Conservation (phyloP, 306 rosid genomes). For the Glycyrrhiza uralensis region DNA sequence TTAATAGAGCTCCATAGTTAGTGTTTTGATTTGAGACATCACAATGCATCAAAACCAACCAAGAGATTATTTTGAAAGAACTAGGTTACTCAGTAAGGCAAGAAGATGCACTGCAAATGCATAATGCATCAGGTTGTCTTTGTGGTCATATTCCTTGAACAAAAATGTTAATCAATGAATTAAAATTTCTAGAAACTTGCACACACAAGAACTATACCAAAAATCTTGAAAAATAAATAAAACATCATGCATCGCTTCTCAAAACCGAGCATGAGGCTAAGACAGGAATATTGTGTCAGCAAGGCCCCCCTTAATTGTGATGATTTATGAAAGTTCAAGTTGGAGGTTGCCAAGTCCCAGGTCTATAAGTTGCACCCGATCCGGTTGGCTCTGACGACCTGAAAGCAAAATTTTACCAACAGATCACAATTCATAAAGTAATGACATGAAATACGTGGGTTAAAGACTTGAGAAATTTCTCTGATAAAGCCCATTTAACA, state of each 20-base stretch:
- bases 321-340: constrained; percentile 39
- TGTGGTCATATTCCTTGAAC: neutral
- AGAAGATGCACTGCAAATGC: neutral
- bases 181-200: constrained; percentile 2
- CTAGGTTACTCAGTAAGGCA: neutral
- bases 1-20: no score
- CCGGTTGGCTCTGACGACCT: constrained; percentile 83
- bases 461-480: constrained; percentile 5
- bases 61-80: no score
- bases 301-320: neutral
- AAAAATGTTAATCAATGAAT: constrained; percentile 23
- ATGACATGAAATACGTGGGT: neutral
- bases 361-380: constrained; percentile 60
- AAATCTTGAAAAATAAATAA: constrained; percentile 19
- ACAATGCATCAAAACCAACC: no score
- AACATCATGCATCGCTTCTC: neutral
- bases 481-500: neutral
- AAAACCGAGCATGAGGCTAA: neutral
- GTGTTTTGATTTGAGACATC: no score
- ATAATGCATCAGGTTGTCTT: neutral
- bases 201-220: neutral
- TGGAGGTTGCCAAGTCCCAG: constrained; percentile 99
- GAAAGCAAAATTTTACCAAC: constrained; percentile 23
- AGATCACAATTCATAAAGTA: neutral
- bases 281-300: constrained; percentile 19